Evolutionary conservation across 2,329 filamentous ascomycete species (phyloP), one percentile per base, ranked within the genome.

Genomic region (Cercospora sojina): DNA sequence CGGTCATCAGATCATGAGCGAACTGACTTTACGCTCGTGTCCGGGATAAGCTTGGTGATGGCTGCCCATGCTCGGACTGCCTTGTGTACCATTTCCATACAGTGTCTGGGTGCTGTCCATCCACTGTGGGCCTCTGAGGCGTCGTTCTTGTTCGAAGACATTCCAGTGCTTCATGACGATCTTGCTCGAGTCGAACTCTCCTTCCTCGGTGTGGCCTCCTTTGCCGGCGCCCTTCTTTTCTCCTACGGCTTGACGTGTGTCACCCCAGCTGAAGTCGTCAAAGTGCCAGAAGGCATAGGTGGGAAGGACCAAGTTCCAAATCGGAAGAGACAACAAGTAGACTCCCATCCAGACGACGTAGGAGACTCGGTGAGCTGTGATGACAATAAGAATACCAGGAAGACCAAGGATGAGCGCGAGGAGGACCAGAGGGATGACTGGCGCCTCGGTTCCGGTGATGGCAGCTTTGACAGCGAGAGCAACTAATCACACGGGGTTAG

Each of bases 121-220:
- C 70, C 63, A 72, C 59, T 67, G 65, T 10, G 67, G 65, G 4
- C 67, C 70, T 25, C 69, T 65, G 62, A 77, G 56, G 29, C 77
- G 62, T 38, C 77, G 67, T 62, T 78, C 89, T 79, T 86, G 87
- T 83, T 99, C 95, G 77, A 98, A 99, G 80, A 99, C 95, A 70
- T 90, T 91, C 95, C 95, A 99, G 74, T 95, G 84, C 85, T 97
- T 97, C 95, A 99, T 99, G 41, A 94, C 97, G 78, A 99, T 99
- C 87, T 97, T 96, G 80, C 90, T 96, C 79, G 91, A 96, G 80
- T 99, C 96, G 75, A 99, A 99, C 80, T 98, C 95, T 70, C 95
- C 95, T 80, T 97, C 92, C 75, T 94, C 93, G 27, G 69, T 75
- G 56, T 78, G 76, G 7, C 76, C 76, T 32, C 67, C 62, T 69